phyloP scores from a whole-genome alignment of 176 grass and related monocot species.

The Zoysia japonica region DNA sequence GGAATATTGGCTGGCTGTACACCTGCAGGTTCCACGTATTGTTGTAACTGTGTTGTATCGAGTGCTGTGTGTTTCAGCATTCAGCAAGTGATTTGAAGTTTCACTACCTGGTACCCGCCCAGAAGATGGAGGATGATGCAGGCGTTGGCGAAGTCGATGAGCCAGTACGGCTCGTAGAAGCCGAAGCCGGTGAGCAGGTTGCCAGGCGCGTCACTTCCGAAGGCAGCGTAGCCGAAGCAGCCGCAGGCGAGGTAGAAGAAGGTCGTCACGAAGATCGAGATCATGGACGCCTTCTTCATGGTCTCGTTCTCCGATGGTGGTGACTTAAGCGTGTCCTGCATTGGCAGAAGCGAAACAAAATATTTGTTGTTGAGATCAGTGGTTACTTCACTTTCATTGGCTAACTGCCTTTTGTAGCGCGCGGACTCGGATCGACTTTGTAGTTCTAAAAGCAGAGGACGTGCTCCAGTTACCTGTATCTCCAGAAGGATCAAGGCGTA shows the following conservation, averaged over 20 bases:
- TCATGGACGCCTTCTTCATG: conserved; percentile 71
- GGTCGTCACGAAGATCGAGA: conserved; percentile 66
- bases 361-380: neutral
- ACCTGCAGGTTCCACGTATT: conserved; percentile 39
- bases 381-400: no score
- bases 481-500: conserved; percentile 73
- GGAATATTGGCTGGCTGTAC: conserved; percentile 71
- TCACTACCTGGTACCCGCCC: conserved; percentile 65
- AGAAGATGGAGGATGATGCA: conserved; percentile 75
- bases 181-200: conserved; percentile 84
- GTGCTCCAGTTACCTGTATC: conserved; percentile 47
- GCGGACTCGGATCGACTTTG: neutral
- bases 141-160: conserved; percentile 78
- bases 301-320: conserved; percentile 77
- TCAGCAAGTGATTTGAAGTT: neutral
- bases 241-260: conserved; percentile 92
- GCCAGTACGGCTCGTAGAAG: conserved; percentile 76
- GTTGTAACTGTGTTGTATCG: neutral
- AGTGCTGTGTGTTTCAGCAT: neutral
- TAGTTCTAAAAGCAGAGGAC: neutral
- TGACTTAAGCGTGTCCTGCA: conserved; percentile 70
- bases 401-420: no score
- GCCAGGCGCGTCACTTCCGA: conserved; percentile 64
- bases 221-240: conserved; percentile 88
- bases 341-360: neutral